Base-by-base conservation (phyloP, 495 filamentous ascomycete genomes). In the Penicillium fimorum region DNA sequence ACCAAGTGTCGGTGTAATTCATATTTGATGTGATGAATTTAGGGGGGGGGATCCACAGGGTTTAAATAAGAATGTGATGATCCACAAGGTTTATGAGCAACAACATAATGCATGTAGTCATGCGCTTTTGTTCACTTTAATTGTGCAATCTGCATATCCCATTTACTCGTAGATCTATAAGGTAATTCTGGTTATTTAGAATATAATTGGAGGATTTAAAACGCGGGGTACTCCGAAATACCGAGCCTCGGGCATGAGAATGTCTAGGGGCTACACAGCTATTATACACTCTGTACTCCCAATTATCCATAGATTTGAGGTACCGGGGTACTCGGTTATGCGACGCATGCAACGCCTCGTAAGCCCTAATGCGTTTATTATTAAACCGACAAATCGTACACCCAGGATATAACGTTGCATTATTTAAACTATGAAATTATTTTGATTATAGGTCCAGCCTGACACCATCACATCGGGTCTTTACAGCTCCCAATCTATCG, bases 1-100 rank as follows among this genome's bases (percentile, higher is more conserved):
- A 51, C 38, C 17, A 22, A 4, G 43, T 29, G 9, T 54, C 55
- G 41, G 13, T 35, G 56, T 56, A 50, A n/a, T 64, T 48, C 62
- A 65, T 65, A n/a, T 3, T 38, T 38, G 20, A 33, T 13, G 5
- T 11, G 20, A 2, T 11, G 30, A 5, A 47, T 32, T 20, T 27
- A 18, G 3, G 22, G 5, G 29, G 17, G 32, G n/a, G 40, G 4
- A 5, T 17, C 32, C 48, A 29, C 24, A 24, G 22, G 7, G 13
- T 52, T 25, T 22, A 52, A 35, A 52, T 51, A 25, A 51, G 25
- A 32, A 37, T 7, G 30, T 22, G 49, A 37, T 9, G 30, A 12
- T 17, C 35, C 35, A 37, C 35, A 37, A 37, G 15, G 35, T 37
- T 37, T n/a, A 37, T 37, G 15, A n/a, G 1, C 35, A 25, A 3